Evolutionary conservation across 1,284 basidiomycete genomes (phyloP).

Genomic region (Laetiporus sulphureus): DNA sequence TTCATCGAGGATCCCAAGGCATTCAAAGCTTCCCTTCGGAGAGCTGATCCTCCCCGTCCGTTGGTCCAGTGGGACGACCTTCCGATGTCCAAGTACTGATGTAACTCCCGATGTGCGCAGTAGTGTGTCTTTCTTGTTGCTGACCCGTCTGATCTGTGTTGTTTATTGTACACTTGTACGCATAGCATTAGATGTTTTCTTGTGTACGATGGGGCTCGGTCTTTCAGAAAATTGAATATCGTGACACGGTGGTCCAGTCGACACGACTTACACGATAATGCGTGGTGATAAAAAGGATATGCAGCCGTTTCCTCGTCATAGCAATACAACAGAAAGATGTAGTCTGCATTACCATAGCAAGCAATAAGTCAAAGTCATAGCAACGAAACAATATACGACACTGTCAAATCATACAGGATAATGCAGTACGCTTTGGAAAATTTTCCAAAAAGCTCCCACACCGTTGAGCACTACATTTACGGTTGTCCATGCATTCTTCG

Average conservation of each 20-base stretch:
- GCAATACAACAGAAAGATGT: no score
- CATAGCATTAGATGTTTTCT: no score
- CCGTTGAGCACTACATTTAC: conserved; percentile 20
- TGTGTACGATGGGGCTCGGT: no score
- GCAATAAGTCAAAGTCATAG: not conserved
- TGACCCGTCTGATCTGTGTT: no score
- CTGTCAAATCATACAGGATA: conserved; percentile 28
- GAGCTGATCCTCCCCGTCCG: conserved; percentile 48
- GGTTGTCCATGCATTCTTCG: conserved; percentile 15
- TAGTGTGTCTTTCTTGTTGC: no score
- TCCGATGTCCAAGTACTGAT: conserved; percentile 41
- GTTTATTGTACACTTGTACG: no score
- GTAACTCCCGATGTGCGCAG: not conserved
- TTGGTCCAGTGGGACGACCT: conserved; percentile 66
- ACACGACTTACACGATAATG: no score
- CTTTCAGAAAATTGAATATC: no score
- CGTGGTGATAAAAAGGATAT: no score
- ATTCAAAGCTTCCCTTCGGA: conserved; percentile 62
- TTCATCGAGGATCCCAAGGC: conserved; percentile 62
- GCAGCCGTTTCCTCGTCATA: no score
- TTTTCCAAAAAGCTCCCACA: conserved; percentile 22
- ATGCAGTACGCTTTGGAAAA: conserved; percentile 23
- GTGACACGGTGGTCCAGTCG: no score
- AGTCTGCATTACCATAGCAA: not conserved
- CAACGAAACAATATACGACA: not conserved